Base-by-base conservation (phyloP, 768 basidiomycete genomes). In the Kwoniella pini region DNA sequence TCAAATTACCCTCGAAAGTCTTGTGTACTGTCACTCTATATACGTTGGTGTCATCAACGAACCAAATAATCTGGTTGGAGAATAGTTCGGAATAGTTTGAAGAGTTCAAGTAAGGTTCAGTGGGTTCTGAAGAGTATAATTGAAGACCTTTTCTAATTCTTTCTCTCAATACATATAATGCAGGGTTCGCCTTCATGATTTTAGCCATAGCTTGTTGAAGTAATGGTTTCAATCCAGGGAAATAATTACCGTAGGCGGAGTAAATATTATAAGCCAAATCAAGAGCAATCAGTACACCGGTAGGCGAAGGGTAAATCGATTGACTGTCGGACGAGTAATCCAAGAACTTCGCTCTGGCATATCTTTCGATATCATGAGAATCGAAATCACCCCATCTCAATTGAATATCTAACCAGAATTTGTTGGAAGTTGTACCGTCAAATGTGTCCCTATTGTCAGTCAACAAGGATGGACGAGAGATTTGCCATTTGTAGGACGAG, bases 111-210 rank as follows among this genome's bases (percentile, higher is more conserved):
- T 99, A 98, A 49, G 96, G 96, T 77, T 99, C 96, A 22, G 96
- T 99, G 7, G 96, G 95, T 79, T 99, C 96, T 26, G 96, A 98
- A 10, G 95, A 98, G 80, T 99, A 99, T 19, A 99, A 82, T 77
- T 98, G 96, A 21, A 99, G 84, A 78, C 94, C 95, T 81, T 99
- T 99, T 70, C 96, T 86, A 71, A 99, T 97, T 81, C 96, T 96
- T 81, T 99, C 96, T 55, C 96, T 90, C 57, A 99, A 82, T 40
- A 99, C 96, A 76, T 98, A 96, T 54, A 89, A 87, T 13, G 96
- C 96, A 24, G 96, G 96, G 73, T 99, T 98, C 53, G 96, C 96
- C 80, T 99, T 99, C 92, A 98, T 95, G 78, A 99, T 89, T 84
- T 98, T 99, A 12, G 90, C 92, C 93, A 99, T 96, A 4, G 95